Evolutionary conservation across 345 rosid species (phyloP), one percentile per base, ranked within the genome.

Genomic region (Lumnitzera racemosa): DNA sequence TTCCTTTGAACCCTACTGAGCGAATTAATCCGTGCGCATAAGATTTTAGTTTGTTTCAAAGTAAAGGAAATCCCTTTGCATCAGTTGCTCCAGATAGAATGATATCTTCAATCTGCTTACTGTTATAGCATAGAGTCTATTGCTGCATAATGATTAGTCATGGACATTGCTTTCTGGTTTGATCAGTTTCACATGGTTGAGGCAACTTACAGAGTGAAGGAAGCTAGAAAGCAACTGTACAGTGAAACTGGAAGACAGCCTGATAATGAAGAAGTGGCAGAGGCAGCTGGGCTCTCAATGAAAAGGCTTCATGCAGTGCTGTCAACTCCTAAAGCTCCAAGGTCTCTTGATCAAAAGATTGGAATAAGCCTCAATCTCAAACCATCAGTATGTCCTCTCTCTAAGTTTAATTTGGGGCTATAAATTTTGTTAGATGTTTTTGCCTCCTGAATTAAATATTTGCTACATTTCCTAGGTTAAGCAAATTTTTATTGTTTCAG

Each of bases 171-270:
- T 58, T 47, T 61, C 31, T 51, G 25, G 55, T 49, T 53, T 67
- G 64, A 46, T 66, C 85, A 94, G 99, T 83, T 86, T 78, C 96
- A 88, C 85, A 83, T 94, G 91, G 91, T 87, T 70, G 97, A 90
- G 68, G 95, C 96, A 62, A 83, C 89, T 51, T 90, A 88, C 70
- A 79, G 86, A 61, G 97, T 94, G 76, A 94, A 81, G 74, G 95
- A 86, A 62, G 99, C 95, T 46, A 80, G 82, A 66, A 87, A 86
- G 76, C 87, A 84, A 72, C 76, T 90, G 53, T 80, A 73, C 65
- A 81, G 60, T 29, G 86, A 85, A 74, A 81, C 74, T 14, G 90
- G 95, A 69, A 80, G 74, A 56, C 78, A 84, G 2, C 95, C 99
- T n/a, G 57, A 80, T 56, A 80, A 86, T 36, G 89, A 86, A 81